These are phyloP conservation scores for Irpex rosettiformis DNA, from an alignment of 1,284 basidiomycete genomes.

Conservation along the genomic window DNA sequence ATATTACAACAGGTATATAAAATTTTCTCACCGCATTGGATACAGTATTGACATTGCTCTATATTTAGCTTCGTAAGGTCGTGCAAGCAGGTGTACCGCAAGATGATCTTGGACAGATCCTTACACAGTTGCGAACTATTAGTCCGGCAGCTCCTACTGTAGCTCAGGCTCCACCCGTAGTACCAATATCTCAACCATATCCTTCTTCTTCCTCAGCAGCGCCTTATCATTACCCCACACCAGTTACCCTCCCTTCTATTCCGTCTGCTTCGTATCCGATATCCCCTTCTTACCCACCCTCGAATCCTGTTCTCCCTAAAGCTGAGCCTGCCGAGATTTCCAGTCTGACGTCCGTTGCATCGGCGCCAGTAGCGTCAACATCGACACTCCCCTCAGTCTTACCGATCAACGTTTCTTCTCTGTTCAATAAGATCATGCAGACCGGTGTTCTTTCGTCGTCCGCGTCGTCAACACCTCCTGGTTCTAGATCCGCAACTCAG, in stretches of 20 bases:
- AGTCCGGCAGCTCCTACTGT: constrained; percentile 42
- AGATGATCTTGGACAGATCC: constrained; percentile 77
- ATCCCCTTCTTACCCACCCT: constrained; percentile 2
- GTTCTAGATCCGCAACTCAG: constrained; percentile 41
- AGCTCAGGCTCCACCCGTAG: constrained; percentile 15
- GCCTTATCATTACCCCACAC: constrained; percentile 9
- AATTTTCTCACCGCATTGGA: constrained; percentile 1
- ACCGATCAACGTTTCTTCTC: constrained; percentile 47
- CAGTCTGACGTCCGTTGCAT: constrained; percentile 15
- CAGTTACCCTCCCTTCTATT: too few relatives aligned
- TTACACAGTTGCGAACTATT: constrained; percentile 70
- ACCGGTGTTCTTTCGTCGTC: constrained; percentile 66
- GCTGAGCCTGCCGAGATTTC: constrained; percentile 27
- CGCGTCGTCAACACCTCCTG: constrained; percentile 46
- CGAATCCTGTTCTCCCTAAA: constrained; percentile 19
- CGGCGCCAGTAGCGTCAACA: constrained; percentile 21
- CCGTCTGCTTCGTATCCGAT: constrained; percentile 5
- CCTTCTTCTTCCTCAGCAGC: constrained; percentile 16
- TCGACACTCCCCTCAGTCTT: constrained; percentile 25
- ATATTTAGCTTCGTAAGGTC: constrained; percentile 69
- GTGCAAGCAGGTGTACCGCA: constrained; percentile 80
- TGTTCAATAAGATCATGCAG: constrained; percentile 67
- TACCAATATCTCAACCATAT: constrained; percentile 24
- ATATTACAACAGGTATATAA: constrained; percentile 70
- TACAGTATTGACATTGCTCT: constrained; percentile 12